phyloP scores from a whole-genome alignment of 1,284 basidiomycete genomes.

The Naganishia sp. region DNA sequence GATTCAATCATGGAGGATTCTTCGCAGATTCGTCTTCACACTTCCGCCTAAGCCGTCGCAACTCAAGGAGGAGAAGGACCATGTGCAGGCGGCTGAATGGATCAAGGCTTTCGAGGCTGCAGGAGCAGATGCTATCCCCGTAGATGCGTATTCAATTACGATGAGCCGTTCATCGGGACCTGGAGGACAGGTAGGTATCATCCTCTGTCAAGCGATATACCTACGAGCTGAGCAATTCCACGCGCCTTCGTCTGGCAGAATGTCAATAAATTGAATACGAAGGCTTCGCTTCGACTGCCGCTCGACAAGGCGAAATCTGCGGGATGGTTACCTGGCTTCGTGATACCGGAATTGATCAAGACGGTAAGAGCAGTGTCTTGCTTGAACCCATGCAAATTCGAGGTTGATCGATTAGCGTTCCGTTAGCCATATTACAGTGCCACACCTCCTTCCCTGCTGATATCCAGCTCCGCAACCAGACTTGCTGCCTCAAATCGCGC shows the following conservation, averaged over 20 bases:
- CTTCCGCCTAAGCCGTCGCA: conserved; percentile 3
- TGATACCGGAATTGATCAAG: conserved; percentile 40
- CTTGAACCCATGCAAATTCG: too few relatives aligned
- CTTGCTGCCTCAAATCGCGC: conserved; percentile 44
- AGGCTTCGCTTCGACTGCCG: conserved; percentile 46
- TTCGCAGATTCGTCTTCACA: background rate
- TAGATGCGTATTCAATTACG: conserved; percentile 41
- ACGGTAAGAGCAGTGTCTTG: conserved; percentile 37
- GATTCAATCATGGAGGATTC: background rate
- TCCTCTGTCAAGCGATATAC: background rate
- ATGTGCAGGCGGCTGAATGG: conserved; percentile 13
- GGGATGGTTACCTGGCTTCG: conserved; percentile 48
- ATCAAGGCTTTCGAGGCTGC: conserved; percentile 15
- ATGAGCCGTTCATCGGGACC: conserved; percentile 50
- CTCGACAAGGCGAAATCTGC: conserved; percentile 37
- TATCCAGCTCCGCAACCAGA: conserved; percentile 45
- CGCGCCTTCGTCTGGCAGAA: conserved; percentile 38
- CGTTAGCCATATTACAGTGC: conserved; percentile 46
- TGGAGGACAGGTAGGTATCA: conserved; percentile 48
- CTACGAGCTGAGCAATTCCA: background rate
- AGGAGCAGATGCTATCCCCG: conserved; percentile 39
- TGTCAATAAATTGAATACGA: conserved; percentile 54
- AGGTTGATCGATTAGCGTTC: background rate
- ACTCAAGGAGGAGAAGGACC: conserved; percentile 18
- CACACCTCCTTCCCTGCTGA: conserved; percentile 43